A percentile compares a stretch with the other conserved stretches of the same genome.
phyloP scores from a whole-genome alignment of 2,329 filamentous ascomycete species.

The Paraphoma sp. region DNA sequence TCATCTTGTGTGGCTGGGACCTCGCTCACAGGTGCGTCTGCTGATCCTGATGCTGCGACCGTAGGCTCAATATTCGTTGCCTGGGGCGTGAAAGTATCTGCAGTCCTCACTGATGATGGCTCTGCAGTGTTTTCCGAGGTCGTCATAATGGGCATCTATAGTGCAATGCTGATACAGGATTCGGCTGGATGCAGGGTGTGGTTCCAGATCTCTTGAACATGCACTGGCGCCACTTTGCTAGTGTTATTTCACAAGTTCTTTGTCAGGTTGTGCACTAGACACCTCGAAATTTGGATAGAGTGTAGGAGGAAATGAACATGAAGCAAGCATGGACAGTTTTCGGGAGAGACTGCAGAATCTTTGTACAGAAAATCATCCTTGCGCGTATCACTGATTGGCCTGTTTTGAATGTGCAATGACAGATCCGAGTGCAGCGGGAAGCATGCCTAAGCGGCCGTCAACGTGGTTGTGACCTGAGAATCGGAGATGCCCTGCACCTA shows the following conservation, averaged over 20 bases:
- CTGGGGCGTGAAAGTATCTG: background rate
- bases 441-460: background rate
- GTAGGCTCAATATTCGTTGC: background rate
- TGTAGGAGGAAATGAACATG: no score
- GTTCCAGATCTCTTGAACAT: background rate
- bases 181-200: background rate
- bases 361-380: background rate
- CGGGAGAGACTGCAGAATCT: no score
- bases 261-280: background rate
- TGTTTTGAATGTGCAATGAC: background rate
- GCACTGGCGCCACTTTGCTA: background rate
- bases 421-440: background rate
- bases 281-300: no score
- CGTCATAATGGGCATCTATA: background rate
- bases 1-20: background rate
- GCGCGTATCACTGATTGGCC: background rate
- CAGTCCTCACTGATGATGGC: background rate
- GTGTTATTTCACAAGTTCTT: background rate
- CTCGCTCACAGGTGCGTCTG: background rate
- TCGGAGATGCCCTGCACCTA: no score
- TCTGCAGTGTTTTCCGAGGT: background rate
- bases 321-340: no score
- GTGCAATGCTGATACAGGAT: background rate
- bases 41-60: background rate
- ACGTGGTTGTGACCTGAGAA: background rate